These are phyloP conservation scores for Ajuga reptans DNA, from an alignment of 305 asterid genomes.

Conservation along the genomic window DNA sequence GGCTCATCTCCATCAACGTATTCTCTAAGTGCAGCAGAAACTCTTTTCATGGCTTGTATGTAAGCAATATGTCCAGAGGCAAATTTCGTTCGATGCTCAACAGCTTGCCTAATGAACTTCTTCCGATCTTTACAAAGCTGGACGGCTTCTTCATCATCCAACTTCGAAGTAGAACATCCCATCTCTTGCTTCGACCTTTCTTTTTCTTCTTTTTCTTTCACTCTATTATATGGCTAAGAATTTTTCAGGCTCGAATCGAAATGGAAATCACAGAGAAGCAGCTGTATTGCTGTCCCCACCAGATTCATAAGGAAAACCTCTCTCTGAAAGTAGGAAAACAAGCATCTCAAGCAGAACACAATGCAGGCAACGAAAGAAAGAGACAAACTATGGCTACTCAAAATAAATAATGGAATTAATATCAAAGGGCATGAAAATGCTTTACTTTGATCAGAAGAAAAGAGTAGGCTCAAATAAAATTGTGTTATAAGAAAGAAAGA, in stretches of 20 bases:
- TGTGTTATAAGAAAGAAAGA: background rate
- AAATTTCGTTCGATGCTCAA: slow-evolving; percentile 61
- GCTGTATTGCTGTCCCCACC: slow-evolving; percentile 34
- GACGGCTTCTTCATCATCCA: slow-evolving; percentile 87
- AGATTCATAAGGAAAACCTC: slow-evolving; percentile 45
- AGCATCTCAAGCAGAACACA: slow-evolving; percentile 27
- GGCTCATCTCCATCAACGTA: slow-evolving; percentile 76
- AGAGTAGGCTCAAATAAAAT: background rate
- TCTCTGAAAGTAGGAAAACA: slow-evolving; percentile 25
- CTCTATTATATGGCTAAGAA: slow-evolving; percentile 22
- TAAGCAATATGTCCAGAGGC: slow-evolving; percentile 82
- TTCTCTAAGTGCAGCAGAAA: slow-evolving; percentile 80
- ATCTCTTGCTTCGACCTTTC: slow-evolving; percentile 33
- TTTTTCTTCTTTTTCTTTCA: background rate
- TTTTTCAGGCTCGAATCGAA: slow-evolving; percentile 47
- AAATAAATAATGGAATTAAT: background rate
- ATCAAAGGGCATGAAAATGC: slow-evolving; percentile 24
- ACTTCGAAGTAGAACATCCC: slow-evolving; percentile 93
- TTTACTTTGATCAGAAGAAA: slow-evolving; percentile 33
- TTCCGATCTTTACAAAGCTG: slow-evolving; percentile 84
- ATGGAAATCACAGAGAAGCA: slow-evolving; percentile 27
- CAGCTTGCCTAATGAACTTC: slow-evolving; percentile 86
- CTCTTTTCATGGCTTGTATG: slow-evolving; percentile 68
- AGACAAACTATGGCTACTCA: slow-evolving; percentile 16
- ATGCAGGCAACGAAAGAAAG: slow-evolving; percentile 27